These are phyloP conservation scores for Trichoderma pleuroti DNA, from an alignment of 2,329 filamentous ascomycete genomes.

Conservation along the genomic window DNA sequence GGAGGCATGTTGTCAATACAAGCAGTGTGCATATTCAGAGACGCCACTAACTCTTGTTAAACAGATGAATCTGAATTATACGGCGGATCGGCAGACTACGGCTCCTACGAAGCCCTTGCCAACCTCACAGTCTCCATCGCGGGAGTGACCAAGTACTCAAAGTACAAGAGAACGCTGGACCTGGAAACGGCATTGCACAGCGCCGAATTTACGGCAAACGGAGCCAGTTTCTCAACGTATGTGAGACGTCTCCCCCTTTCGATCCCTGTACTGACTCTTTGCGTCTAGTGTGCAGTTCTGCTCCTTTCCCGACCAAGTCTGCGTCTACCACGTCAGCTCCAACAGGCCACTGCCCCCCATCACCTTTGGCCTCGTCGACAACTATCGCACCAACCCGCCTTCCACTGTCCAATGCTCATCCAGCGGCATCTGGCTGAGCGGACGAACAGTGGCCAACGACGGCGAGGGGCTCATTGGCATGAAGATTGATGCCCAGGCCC, in stretches of 20 bases:
- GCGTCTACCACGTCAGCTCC: conserved; percentile 27
- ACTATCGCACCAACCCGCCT: conserved; percentile 13
- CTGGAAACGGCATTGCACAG: conserved; percentile 41
- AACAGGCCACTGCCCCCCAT: conserved; percentile 15
- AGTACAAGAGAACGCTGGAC: conserved; percentile 43
- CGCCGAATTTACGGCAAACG: conserved; percentile 34
- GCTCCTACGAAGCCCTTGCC: conserved; percentile 44
- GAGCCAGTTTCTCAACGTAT: conserved; percentile 20
- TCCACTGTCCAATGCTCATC: conserved; percentile 6
- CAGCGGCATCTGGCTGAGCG: conserved; percentile 10
- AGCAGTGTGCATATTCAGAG: too few relatives aligned
- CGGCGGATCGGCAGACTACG: conserved; percentile 40
- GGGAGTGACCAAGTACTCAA: conserved; percentile 27
- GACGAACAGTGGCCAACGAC: conserved; percentile 14
- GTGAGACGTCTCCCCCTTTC: neutral
- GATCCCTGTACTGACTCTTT: neutral
- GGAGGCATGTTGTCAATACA: conserved; percentile 34
- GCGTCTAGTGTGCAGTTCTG: conserved; percentile 37
- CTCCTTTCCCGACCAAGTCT: conserved; percentile 40
- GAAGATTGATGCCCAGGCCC: conserved; percentile 18
- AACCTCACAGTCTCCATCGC: conserved; percentile 43
- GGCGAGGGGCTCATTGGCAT: conserved; percentile 19
- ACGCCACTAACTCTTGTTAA: neutral
- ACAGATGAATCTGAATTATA: conserved; percentile 38
- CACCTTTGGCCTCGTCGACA: conserved; percentile 13